Conservation (phyloP, 441 rosid species). For the Pelargonium myrrhifolium region DNA sequence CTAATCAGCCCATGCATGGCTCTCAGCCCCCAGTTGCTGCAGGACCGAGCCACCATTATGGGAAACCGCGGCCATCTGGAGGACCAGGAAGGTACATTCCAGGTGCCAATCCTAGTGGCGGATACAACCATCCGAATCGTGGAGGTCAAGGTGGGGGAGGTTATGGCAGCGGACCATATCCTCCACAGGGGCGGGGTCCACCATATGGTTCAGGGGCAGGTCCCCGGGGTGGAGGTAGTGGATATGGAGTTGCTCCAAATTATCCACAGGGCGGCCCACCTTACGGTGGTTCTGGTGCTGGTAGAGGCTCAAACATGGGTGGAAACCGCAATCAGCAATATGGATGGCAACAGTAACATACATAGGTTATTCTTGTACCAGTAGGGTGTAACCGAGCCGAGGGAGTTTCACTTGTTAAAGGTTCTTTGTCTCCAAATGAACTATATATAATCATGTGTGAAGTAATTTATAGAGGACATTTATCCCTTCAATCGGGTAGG, state of each 20-base stretch:
- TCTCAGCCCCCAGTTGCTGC: conserved; percentile 61
- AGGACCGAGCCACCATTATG: conserved; percentile 53
- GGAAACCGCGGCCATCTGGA: conserved; percentile 49
- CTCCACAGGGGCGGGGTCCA: conserved; percentile 35
- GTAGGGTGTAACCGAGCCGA: too few relatives aligned
- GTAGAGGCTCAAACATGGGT: conserved; percentile 87
- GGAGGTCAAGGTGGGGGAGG: conserved; percentile 25
- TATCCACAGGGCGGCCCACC: conserved; percentile 65
- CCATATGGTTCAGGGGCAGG: conserved; percentile 42
- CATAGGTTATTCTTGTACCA: too few relatives aligned
- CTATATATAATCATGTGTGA: too few relatives aligned
- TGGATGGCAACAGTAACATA: too few relatives aligned
- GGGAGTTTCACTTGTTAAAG: too few relatives aligned
- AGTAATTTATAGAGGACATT: too few relatives aligned
- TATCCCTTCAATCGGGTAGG: too few relatives aligned
- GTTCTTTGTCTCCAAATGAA: too few relatives aligned
- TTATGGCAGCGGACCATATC: conserved; percentile 39
- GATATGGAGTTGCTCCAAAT: conserved; percentile 70
- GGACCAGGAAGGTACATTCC: conserved; percentile 65
- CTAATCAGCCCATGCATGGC: conserved; percentile 57
- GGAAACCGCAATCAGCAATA: conserved; percentile 85
- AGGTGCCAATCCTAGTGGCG: conserved; percentile 30
- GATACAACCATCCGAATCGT: conserved; percentile 53
- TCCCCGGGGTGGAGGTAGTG: conserved; percentile 64
- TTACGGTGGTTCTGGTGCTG: conserved; percentile 58